Evolutionary conservation across 2,329 filamentous ascomycete genomes (phyloP).

Genomic region (Colletotrichum sp.): DNA sequence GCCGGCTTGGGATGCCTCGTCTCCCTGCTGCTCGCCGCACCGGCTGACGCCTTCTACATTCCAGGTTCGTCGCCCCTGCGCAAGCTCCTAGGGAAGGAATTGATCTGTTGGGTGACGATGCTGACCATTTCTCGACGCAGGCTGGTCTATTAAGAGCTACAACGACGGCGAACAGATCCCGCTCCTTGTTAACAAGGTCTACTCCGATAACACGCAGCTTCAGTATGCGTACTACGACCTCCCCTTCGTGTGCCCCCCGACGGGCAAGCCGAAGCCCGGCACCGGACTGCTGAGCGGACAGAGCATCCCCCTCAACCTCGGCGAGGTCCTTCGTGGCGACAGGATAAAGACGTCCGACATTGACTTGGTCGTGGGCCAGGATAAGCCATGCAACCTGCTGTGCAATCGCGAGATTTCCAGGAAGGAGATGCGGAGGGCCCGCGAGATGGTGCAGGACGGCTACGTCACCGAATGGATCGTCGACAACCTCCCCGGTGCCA

Average conservation of each 20-base stretch:
- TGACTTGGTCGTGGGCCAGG: constrained; percentile 77
- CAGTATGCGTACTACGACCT: constrained; percentile 91
- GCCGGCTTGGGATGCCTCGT: constrained; percentile 41
- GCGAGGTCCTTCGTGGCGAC: constrained; percentile 86
- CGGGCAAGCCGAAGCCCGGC: constrained; percentile 68
- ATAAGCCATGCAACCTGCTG: constrained; percentile 74
- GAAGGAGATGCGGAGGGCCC: constrained; percentile 69
- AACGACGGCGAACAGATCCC: constrained; percentile 78
- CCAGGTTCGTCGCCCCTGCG: constrained; percentile 66
- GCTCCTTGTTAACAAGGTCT: constrained; percentile 90
- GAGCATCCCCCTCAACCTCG: constrained; percentile 81
- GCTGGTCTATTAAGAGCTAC: constrained; percentile 85
- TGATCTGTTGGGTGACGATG: neutral
- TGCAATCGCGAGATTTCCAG: constrained; percentile 72
- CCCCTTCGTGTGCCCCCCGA: constrained; percentile 84
- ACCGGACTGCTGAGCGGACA: constrained; percentile 76
- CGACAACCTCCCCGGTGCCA: constrained; percentile 88
- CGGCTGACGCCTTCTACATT: constrained; percentile 78
- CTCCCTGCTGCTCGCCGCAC: constrained; percentile 45
- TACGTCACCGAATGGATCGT: constrained; percentile 95
- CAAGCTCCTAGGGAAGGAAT: neutral
- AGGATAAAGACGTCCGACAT: constrained; percentile 86
- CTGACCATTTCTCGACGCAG: constrained; percentile 39
- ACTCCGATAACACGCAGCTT: constrained; percentile 87
- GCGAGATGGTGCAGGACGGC: constrained; percentile 75